Evolutionary conservation across 1,284 basidiomycete species (phyloP).

Genomic region (Ceratobasidium sp.): DNA sequence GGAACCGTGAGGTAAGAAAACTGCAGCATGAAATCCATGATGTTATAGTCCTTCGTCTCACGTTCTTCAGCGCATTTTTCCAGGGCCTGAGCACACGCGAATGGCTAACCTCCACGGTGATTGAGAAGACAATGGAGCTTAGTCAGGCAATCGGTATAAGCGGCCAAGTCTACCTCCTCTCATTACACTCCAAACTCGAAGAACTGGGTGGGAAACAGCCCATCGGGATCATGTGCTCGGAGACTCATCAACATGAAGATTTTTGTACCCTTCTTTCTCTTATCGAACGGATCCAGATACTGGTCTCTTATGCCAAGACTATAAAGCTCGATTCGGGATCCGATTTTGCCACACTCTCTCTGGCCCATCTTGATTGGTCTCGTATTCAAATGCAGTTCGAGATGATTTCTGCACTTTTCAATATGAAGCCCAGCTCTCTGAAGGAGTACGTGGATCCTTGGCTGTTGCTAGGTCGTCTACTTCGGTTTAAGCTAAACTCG

Average conservation of each 20-base stretch:
- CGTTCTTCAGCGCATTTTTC: neutral
- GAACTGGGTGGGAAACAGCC: neutral
- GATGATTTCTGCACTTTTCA: neutral
- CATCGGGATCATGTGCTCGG: neutral
- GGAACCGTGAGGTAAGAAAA: too few relatives aligned
- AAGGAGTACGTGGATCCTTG: neutral
- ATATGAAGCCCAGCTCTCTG: neutral
- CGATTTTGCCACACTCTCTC: neutral
- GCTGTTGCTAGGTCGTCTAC: neutral
- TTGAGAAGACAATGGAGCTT: neutral
- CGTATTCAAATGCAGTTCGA: neutral
- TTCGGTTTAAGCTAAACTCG: neutral
- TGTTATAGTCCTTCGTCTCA: too few relatives aligned
- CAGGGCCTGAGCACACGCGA: neutral
- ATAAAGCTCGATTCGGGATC: neutral
- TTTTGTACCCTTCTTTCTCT: neutral
- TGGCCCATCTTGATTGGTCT: conserved; percentile 4
- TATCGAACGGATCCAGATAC: neutral
- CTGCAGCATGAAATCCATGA: too few relatives aligned
- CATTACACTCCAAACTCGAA: neutral
- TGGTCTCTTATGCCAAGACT: neutral
- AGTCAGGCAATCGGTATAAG: neutral
- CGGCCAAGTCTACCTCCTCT: neutral
- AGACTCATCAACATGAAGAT: too few relatives aligned
- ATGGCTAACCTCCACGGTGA: neutral